Percentiles rank a stretch among this genome's conserved stretches.
Evolutionary conservation across 176 grass and related monocot species (phyloP).

Genomic region (Phragmites australis): DNA sequence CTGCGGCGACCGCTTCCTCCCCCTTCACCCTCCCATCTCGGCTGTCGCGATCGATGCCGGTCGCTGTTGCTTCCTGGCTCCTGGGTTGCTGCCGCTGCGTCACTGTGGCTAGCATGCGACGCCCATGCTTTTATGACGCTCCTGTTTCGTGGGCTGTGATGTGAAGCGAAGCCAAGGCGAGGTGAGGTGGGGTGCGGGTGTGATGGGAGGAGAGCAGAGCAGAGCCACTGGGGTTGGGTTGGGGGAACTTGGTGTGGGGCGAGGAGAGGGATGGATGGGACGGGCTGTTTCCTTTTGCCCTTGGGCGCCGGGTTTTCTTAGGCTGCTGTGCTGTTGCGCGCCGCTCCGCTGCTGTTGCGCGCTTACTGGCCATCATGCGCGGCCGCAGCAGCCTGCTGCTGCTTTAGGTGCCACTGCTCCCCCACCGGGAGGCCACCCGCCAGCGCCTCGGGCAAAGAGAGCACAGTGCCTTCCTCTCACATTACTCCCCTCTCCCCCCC

Average conservation of each 20-base stretch:
- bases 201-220: not conserved
- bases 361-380: conserved; percentile 38
- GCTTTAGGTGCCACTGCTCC: conserved; percentile 60
- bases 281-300: conserved; percentile 30
- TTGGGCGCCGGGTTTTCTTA: not conserved
- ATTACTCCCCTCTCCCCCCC: not conserved
- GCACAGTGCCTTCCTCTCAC: not conserved
- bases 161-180: conserved; percentile 10
- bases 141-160: conserved; percentile 31
- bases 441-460: conserved; percentile 44
- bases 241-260: not conserved
- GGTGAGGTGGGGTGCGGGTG: not conserved
- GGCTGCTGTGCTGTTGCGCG: not conserved
- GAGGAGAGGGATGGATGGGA: conserved; percentile 25
- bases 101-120: conserved; percentile 42
- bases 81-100: conserved; percentile 31
- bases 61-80: conserved; percentile 41
- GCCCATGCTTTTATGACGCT: conserved; percentile 53
- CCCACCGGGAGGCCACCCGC: conserved; percentile 40
- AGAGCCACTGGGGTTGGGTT: not conserved
- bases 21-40: conserved; percentile 22
- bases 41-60: conserved; percentile 43
- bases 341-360: conserved; percentile 9
- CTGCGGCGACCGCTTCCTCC: conserved; percentile 12
- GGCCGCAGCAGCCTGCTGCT: conserved; percentile 37